Conservation (phyloP, 495 filamentous ascomycete genomes). For the Xylaria grammica region DNA sequence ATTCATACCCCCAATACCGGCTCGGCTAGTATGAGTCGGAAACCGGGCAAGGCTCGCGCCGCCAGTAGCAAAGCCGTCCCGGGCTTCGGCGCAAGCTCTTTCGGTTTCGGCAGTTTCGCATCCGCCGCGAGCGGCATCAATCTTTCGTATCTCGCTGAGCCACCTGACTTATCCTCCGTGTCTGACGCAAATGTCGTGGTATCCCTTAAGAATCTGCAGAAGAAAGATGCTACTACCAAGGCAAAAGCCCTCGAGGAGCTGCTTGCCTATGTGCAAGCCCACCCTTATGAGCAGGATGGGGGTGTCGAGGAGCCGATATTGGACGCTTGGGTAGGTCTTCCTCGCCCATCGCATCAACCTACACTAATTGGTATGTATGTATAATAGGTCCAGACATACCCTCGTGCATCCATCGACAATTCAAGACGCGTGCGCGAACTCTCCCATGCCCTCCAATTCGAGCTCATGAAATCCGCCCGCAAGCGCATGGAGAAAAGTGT, state of each 20-base stretch:
- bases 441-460: conserved; percentile 75
- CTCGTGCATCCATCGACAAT: conserved; percentile 84
- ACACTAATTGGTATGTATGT: conserved; percentile 32
- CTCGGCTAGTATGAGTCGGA: conserved; percentile 35
- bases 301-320: conserved; percentile 77
- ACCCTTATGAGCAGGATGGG: conserved; percentile 49
- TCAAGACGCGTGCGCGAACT: conserved; percentile 86
- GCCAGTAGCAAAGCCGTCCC: conserved; percentile 36
- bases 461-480: conserved; percentile 71
- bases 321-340: conserved; percentile 74
- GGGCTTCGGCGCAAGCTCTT: conserved; percentile 34
- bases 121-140: conserved; percentile 43
- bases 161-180: conserved; percentile 78
- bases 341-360: neutral
- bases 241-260: conserved; percentile 92
- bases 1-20: neutral
- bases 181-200: conserved; percentile 82
- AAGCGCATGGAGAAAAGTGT: conserved; percentile 82
- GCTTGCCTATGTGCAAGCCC: conserved; percentile 61
- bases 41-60: conserved; percentile 35
- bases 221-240: conserved; percentile 92
- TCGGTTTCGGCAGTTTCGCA: conserved; percentile 60
- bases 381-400: conserved; percentile 78
- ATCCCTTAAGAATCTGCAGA: conserved; percentile 86
- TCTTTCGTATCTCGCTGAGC: conserved; percentile 85